phyloP scores from a whole-genome alignment of 2,329 filamentous ascomycete species.

The Hymenoscyphus salicellus region DNA sequence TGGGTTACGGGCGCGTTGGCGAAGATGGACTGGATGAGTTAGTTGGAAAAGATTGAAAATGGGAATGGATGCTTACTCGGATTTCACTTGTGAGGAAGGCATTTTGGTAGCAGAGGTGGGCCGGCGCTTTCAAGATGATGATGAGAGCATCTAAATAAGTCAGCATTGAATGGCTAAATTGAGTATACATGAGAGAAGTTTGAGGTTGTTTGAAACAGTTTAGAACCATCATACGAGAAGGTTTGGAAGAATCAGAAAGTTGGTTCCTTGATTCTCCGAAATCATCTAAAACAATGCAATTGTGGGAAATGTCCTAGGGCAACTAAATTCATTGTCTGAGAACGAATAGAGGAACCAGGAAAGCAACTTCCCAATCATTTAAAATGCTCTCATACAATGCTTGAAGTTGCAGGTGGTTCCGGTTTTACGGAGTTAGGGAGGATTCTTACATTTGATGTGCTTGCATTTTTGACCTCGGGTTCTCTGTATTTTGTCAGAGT shows the following conservation, averaged over 20 bases:
- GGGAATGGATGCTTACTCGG: not conserved
- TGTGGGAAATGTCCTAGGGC: too few relatives aligned
- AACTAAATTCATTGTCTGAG: too few relatives aligned
- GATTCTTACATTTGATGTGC: conserved; percentile 23
- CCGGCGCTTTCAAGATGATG: conserved; percentile 23
- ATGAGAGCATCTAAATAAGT: conserved; percentile 19
- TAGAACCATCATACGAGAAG: too few relatives aligned
- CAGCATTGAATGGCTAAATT: not conserved
- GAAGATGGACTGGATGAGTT: conserved; percentile 14
- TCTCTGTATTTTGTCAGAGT: conserved; percentile 13
- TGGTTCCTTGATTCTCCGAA: too few relatives aligned
- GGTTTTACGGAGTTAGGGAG: not conserved
- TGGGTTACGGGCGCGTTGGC: conserved; percentile 21
- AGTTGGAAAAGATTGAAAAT: not conserved
- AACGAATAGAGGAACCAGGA: too few relatives aligned
- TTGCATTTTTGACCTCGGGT: conserved; percentile 25
- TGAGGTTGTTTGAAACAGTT: too few relatives aligned
- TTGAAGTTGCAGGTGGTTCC: too few relatives aligned
- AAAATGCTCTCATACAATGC: too few relatives aligned
- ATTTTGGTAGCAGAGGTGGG: conserved; percentile 20
- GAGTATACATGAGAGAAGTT: too few relatives aligned
- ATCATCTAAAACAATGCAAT: too few relatives aligned
- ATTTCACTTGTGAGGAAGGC: conserved; percentile 22
- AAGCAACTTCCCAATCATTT: too few relatives aligned
- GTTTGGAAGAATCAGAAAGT: not conserved